Percentiles rank a stretch among this genome's conserved stretches.
Conservation (phyloP, 2,329 filamentous ascomycete species). For the Sporothrix brunneoviolacea region DNA sequence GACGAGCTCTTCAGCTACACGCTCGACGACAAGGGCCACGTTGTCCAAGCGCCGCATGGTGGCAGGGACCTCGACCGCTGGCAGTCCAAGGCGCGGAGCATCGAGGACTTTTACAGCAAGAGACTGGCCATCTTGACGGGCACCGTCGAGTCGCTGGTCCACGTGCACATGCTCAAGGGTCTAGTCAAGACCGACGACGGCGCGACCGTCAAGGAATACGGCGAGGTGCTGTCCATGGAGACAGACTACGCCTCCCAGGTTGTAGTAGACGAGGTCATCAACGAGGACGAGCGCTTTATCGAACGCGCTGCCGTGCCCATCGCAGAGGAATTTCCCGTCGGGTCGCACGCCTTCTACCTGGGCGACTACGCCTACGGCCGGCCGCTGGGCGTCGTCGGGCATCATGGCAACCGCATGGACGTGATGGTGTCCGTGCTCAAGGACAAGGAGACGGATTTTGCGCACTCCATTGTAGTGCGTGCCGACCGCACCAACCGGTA, state of each 20-base stretch:
- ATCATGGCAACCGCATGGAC: conserved; percentile 65
- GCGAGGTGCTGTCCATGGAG: conserved; percentile 74
- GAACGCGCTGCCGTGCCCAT: conserved; percentile 83
- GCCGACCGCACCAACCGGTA: conserved; percentile 70
- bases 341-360: conserved; percentile 82
- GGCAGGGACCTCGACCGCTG: conserved; percentile 74
- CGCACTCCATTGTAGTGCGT: conserved; percentile 62
- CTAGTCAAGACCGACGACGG: conserved; percentile 85
- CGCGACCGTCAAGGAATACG: conserved; percentile 88
- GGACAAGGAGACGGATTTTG: conserved; percentile 73
- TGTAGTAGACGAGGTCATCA: conserved; percentile 82
- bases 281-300: conserved; percentile 87
- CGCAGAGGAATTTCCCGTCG: conserved; percentile 82
- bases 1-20: conserved; percentile 91
- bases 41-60: conserved; percentile 63
- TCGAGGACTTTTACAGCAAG: conserved; percentile 86
- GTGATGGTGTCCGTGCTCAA: conserved; percentile 69
- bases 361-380: conserved; percentile 90
- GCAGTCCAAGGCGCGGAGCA: conserved; percentile 72
- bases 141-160: conserved; percentile 77
- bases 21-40: conserved; percentile 58
- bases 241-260: conserved; percentile 87
- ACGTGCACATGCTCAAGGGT: conserved; percentile 91
- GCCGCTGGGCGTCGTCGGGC: conserved; percentile 73
- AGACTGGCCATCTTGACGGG: conserved; percentile 83